These are phyloP conservation scores for Calcarisporium arbuscula DNA, from an alignment of 2,329 filamentous ascomycete genomes.

Conservation along the genomic window DNA sequence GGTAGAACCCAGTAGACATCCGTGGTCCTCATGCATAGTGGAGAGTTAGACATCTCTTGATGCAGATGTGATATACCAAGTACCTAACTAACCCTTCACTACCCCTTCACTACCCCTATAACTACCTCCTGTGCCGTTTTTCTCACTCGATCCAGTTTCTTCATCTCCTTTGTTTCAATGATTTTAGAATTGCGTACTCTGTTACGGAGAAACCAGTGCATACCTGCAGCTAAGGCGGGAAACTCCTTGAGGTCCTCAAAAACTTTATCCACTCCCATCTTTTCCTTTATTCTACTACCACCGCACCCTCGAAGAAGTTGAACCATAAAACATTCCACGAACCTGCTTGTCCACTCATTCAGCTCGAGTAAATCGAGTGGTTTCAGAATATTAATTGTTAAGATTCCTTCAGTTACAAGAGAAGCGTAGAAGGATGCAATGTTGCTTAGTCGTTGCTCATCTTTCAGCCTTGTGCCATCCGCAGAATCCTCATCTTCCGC, in stretches of 20 bases:
- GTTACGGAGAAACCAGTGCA: conserved; percentile 76
- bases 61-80: neutral
- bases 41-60: conserved; percentile 9
- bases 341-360: conserved; percentile 67
- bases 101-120: no score
- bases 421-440: conserved; percentile 49
- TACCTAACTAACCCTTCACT: conserved; percentile 1
- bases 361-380: conserved; percentile 74
- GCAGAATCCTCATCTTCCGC: conserved; percentile 51
- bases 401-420: conserved; percentile 38
- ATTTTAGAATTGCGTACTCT: conserved; percentile 61
- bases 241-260: conserved; percentile 60
- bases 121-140: conserved; percentile 26
- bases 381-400: conserved; percentile 49
- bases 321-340: conserved; percentile 76
- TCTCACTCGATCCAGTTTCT: conserved; percentile 31
- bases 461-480: conserved; percentile 37
- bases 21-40: no score
- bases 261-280: conserved; percentile 55
- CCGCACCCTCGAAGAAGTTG: conserved; percentile 63
- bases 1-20: no score
- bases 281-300: conserved; percentile 40
- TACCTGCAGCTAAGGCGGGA: conserved; percentile 62
- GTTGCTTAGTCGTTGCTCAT: conserved; percentile 44
- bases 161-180: conserved; percentile 40